A percentile compares a stretch with the other conserved stretches of the same genome.
Evolutionary conservation across 805 yeast genomes (phyloP).

Genomic region (Teunomyces tritomae): DNA sequence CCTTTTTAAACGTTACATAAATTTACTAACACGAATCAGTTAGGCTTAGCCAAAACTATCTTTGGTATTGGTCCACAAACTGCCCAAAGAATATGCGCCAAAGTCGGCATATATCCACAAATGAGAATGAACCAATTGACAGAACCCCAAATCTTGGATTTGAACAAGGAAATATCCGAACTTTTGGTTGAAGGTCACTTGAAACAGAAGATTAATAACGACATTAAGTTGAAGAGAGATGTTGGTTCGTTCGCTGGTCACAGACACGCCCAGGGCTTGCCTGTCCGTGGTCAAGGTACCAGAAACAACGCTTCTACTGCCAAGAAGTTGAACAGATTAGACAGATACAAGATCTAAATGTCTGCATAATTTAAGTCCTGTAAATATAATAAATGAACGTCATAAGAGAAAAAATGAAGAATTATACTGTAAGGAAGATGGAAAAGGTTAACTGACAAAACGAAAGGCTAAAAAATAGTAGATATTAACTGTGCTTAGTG

Average conservation of each 20-base stretch:
- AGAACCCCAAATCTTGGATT: slow-evolving; percentile 81
- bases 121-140: slow-evolving; percentile 93
- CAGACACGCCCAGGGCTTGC: slow-evolving; percentile 78
- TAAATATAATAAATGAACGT: slow-evolving; percentile 1
- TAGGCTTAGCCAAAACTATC: slow-evolving; percentile 75
- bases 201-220: slow-evolving; percentile 68
- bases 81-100: slow-evolving; percentile 77
- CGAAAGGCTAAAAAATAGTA: background rate
- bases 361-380: background rate
- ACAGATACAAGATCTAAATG: slow-evolving; percentile 42
- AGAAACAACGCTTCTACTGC: slow-evolving; percentile 91
- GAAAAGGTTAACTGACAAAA: no score
- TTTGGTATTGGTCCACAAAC: slow-evolving; percentile 82
- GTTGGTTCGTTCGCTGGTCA: slow-evolving; percentile 87
- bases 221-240: slow-evolving; percentile 72
- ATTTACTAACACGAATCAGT: slow-evolving; percentile 21
- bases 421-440: background rate
- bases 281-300: slow-evolving; percentile 80
- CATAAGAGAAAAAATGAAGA: background rate
- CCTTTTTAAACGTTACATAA: background rate
- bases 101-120: slow-evolving; percentile 84
- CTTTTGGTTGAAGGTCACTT: slow-evolving; percentile 81
- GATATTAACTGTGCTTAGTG: no score
- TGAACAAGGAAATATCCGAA: slow-evolving; percentile 83
- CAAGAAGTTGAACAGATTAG: slow-evolving; percentile 72